Evolutionary conservation across 495 filamentous ascomycete species (phyloP).

Genomic region (Rhizodiscina lignyota): DNA sequence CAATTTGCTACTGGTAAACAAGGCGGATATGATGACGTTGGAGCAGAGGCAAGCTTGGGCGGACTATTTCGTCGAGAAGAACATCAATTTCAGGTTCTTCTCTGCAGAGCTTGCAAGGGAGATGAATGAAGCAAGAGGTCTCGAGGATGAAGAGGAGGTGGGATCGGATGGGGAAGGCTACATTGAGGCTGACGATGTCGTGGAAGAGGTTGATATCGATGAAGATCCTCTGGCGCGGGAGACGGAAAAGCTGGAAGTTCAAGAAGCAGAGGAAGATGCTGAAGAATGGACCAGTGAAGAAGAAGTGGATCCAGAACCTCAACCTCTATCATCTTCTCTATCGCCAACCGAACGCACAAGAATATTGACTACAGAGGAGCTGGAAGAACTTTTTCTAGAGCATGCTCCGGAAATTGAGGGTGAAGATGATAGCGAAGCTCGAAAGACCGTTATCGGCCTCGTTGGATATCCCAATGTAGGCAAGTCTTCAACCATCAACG

Average conservation of each 20-base stretch:
- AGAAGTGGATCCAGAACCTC: slow-evolving; percentile 10
- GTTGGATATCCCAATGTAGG: slow-evolving; percentile 99
- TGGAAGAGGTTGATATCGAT: slow-evolving; percentile 12
- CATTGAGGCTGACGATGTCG: slow-evolving; percentile 7
- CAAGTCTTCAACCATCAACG: slow-evolving; percentile 98
- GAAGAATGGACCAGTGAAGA: slow-evolving; percentile 21
- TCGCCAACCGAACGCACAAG: slow-evolving; percentile 34
- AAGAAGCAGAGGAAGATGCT: slow-evolving; percentile 19
- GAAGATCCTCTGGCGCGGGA: slow-evolving; percentile 15
- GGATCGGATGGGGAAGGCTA: slow-evolving; percentile 25
- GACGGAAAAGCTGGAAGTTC: slow-evolving; percentile 13
- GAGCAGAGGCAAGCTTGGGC: slow-evolving; percentile 79
- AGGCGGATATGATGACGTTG: slow-evolving; percentile 96
- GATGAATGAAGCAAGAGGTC: slow-evolving; percentile 50
- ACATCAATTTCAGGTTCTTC: slow-evolving; percentile 87
- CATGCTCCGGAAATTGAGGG: slow-evolving; percentile 23
- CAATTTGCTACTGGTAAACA: slow-evolving; percentile 91
- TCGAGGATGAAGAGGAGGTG: slow-evolving; percentile 28
- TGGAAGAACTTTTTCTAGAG: slow-evolving; percentile 72
- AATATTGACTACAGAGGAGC: slow-evolving; percentile 80
- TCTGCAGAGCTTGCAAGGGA: slow-evolving; percentile 86
- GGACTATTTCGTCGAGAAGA: slow-evolving; percentile 62
- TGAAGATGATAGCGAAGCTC: slow-evolving; percentile 15
- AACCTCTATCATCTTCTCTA: slow-evolving; percentile 9
- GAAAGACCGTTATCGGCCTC: slow-evolving; percentile 77